Percentiles rank a stretch among this genome's conserved stretches.
Evolutionary conservation across 1,284 basidiomycete species (phyloP).

Genomic region (Rhodotorula sp.): DNA sequence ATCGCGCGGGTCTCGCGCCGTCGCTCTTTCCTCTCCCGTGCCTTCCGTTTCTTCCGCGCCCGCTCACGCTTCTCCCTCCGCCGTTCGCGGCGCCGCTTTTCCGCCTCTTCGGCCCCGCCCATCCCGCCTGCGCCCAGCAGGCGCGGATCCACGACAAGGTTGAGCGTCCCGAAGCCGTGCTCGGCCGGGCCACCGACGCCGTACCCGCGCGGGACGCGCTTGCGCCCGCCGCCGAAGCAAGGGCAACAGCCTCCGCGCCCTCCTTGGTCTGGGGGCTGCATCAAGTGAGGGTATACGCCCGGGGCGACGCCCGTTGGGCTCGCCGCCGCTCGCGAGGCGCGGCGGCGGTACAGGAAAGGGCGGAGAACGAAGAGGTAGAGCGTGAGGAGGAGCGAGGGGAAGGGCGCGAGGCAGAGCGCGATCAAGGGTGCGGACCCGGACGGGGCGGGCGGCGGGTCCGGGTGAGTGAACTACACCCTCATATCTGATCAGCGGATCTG

Average conservation of each 20-base stretch:
- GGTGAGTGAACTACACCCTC: constrained; percentile 13
- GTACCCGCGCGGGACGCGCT: not conserved
- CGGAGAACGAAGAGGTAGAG: constrained; percentile 8
- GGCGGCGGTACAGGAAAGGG: not conserved
- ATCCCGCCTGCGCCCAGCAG: not conserved
- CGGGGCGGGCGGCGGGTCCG: not conserved
- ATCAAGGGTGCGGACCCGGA: not conserved
- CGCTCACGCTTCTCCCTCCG: not conserved
- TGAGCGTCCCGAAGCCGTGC: not conserved
- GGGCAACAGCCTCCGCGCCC: not conserved
- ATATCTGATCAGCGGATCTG: too few relatives aligned
- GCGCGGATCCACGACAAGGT: constrained; percentile 19
- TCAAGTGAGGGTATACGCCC: not conserved
- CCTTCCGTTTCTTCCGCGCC: not conserved
- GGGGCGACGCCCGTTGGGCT: too few relatives aligned
- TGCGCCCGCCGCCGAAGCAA: not conserved
- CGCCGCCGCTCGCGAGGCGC: too few relatives aligned
- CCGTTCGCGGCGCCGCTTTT: not conserved
- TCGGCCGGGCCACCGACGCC: too few relatives aligned
- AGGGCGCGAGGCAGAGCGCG: constrained; percentile 21
- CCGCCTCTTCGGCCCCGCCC: too few relatives aligned
- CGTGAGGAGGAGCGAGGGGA: constrained; percentile 15
- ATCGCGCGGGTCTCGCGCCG: not conserved
- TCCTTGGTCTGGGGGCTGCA: not conserved
- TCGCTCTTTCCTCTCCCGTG: not conserved